These are phyloP conservation scores for Gamarada debralockiae DNA, from an alignment of 495 filamentous ascomycete species.

Conservation along the genomic window DNA sequence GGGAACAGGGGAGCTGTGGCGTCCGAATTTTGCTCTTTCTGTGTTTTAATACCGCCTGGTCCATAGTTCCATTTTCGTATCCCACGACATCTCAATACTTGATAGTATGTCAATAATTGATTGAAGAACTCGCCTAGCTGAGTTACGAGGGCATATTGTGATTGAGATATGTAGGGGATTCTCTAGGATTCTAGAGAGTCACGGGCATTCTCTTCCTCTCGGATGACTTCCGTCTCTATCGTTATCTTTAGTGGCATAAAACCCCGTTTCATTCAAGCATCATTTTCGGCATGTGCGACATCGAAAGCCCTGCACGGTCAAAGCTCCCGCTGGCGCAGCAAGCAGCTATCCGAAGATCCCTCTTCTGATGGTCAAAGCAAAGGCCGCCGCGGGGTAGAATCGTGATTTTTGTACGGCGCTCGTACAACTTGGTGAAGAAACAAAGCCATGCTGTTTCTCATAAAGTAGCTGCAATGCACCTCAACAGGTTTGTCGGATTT, in stretches of 20 bases:
- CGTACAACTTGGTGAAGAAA: not conserved
- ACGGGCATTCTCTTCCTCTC: slow-evolving; percentile 7
- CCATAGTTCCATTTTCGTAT: not conserved
- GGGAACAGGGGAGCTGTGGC: not conserved
- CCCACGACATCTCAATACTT: not conserved
- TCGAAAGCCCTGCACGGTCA: slow-evolving; percentile 16
- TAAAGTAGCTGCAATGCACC: slow-evolving; percentile 8
- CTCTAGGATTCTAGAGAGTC: not conserved
- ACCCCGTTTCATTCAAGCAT: slow-evolving; percentile 11
- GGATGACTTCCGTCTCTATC: slow-evolving; percentile 16
- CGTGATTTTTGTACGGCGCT: not conserved
- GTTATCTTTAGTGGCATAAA: slow-evolving; percentile 15
- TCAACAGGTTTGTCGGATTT: not conserved
- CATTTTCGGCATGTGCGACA: slow-evolving; percentile 23
- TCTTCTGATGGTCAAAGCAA: slow-evolving; percentile 7
- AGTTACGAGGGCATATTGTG: slow-evolving; percentile 1
- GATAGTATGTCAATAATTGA: not conserved
- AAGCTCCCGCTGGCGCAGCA: slow-evolving; percentile 17
- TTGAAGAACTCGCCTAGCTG: not conserved
- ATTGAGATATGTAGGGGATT: not conserved
- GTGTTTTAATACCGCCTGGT: not conserved
- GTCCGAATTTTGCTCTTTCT: not conserved
- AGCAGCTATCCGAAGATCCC: slow-evolving; percentile 11
- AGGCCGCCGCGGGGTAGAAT: slow-evolving; percentile 19
- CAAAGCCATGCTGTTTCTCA: slow-evolving; percentile 1